Percentiles rank a stretch among this genome's conserved stretches.
phyloP scores from a whole-genome alignment of 371 early-diverging fungal genomes.

The Mortierella sp. region DNA sequence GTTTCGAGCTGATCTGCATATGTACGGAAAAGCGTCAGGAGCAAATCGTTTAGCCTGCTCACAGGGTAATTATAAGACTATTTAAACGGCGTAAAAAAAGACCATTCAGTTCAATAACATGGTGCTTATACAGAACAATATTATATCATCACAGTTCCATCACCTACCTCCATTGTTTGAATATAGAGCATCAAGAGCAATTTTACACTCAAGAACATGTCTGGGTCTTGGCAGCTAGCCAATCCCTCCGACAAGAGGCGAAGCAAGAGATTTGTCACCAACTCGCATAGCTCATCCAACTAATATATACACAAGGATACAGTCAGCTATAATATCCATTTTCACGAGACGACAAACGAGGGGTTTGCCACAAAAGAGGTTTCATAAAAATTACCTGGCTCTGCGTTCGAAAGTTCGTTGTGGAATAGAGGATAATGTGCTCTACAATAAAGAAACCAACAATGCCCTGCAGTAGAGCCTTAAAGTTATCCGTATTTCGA shows the following conservation, averaged over 20 bases:
- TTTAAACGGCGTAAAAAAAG: no score
- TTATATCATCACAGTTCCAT: neutral
- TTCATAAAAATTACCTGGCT: conserved; percentile 67
- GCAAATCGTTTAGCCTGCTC: conserved; percentile 75
- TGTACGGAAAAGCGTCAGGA: conserved; percentile 83
- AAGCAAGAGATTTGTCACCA: conserved; percentile 83
- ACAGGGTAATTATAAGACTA: conserved; percentile 83
- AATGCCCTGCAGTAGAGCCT: conserved; percentile 85
- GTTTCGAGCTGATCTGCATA: conserved; percentile 84
- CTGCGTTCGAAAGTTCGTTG: conserved; percentile 91
- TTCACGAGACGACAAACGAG: neutral
- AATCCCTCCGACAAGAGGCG: conserved; percentile 84
- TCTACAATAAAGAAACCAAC: conserved; percentile 98
- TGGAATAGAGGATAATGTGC: conserved; percentile 88
- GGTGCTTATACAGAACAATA: neutral
- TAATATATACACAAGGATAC: conserved; percentile 21
- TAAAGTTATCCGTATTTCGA: conserved; percentile 77
- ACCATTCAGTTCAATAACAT: neutral
- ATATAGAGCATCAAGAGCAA: conserved; percentile 83
- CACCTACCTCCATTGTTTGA: conserved; percentile 86
- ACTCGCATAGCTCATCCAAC: conserved; percentile 93
- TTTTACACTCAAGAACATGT: conserved; percentile 84
- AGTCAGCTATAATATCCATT: neutral
- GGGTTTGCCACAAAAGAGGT: neutral
- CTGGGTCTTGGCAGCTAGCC: conserved; percentile 82